Evolutionary conservation across 345 rosid species (phyloP).

Genomic region (Populus euphratica): DNA sequence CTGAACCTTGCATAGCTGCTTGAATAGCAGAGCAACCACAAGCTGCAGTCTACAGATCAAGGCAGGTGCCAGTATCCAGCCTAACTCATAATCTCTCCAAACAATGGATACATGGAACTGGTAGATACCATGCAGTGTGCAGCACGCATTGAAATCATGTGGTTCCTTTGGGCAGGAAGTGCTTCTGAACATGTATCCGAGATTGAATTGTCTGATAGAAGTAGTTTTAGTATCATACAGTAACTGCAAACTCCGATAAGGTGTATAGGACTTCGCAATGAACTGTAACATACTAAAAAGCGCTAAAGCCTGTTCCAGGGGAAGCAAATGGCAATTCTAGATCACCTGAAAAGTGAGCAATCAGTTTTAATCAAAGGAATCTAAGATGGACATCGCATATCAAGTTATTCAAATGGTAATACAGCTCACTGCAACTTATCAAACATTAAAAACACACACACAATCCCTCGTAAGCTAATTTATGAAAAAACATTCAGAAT

Average conservation of each 20-base stretch:
- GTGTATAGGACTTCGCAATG: background rate
- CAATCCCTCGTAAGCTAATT: background rate
- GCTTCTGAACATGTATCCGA: background rate
- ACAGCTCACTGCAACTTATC: too few relatives aligned
- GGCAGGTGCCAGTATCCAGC: background rate
- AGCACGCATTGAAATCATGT: background rate
- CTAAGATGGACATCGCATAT: background rate
- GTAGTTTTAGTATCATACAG: background rate
- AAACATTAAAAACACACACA: too few relatives aligned
- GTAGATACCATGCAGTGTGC: background rate
- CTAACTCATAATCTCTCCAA: background rate
- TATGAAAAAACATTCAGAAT: background rate
- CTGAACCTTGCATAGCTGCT: background rate
- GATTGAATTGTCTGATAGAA: background rate
- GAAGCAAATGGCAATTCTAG: background rate
- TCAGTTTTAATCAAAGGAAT: background rate
- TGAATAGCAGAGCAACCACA: background rate
- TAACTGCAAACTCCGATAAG: background rate
- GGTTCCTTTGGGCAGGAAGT: background rate
- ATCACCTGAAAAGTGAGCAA: background rate
- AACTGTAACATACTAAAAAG: background rate
- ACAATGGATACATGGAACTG: background rate
- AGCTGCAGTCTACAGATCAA: background rate
- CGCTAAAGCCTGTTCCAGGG: background rate
- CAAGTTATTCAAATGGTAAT: too few relatives aligned